Conservation (phyloP, 2,329 filamentous ascomycete genomes). For the Penicillium griseofulvum region DNA sequence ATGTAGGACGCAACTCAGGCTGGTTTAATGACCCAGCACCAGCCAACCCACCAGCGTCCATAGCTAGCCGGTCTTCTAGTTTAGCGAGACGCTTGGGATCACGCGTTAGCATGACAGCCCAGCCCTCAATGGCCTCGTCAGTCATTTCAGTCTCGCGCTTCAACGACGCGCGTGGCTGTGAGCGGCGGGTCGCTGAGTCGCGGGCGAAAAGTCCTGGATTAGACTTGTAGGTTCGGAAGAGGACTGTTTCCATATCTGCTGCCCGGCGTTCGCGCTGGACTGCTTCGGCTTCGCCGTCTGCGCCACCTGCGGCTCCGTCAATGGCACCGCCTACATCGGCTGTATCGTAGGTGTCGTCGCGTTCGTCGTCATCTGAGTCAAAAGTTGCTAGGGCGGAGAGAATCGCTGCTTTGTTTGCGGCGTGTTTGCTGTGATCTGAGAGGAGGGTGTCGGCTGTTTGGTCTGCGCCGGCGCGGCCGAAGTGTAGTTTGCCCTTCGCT, state of each 20-base stretch:
- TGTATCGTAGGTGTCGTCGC: slow-evolving; percentile 93
- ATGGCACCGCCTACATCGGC: slow-evolving; percentile 89
- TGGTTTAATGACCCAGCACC: slow-evolving; percentile 50
- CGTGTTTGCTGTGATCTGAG: slow-evolving; percentile 58
- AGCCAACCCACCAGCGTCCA: slow-evolving; percentile 56
- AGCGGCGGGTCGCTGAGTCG: slow-evolving; percentile 66
- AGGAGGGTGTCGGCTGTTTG: slow-evolving; percentile 71
- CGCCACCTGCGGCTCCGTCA: slow-evolving; percentile 55
- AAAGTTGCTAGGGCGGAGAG: slow-evolving; percentile 83
- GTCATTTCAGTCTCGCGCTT: slow-evolving; percentile 81
- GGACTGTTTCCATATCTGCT: slow-evolving; percentile 58
- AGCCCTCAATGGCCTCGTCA: slow-evolving; percentile 91
- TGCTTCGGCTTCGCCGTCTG: slow-evolving; percentile 53
- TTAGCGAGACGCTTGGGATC: slow-evolving; percentile 66
- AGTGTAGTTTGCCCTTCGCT: slow-evolving; percentile 64
- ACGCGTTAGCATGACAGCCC: slow-evolving; percentile 79
- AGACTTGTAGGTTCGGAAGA: slow-evolving; percentile 71
- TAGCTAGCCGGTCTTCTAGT: slow-evolving; percentile 68
- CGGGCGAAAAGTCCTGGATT: slow-evolving; percentile 67
- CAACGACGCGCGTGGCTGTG: slow-evolving; percentile 61
- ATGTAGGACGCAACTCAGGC: slow-evolving; percentile 60
- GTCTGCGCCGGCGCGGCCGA: slow-evolving; percentile 65
- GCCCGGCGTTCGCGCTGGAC: slow-evolving; percentile 48
- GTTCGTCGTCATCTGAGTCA: slow-evolving; percentile 91
- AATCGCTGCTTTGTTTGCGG: slow-evolving; percentile 79